Evolutionary conservation across 768 basidiomycete species (phyloP).

Genomic region (Mycena haematopus): DNA sequence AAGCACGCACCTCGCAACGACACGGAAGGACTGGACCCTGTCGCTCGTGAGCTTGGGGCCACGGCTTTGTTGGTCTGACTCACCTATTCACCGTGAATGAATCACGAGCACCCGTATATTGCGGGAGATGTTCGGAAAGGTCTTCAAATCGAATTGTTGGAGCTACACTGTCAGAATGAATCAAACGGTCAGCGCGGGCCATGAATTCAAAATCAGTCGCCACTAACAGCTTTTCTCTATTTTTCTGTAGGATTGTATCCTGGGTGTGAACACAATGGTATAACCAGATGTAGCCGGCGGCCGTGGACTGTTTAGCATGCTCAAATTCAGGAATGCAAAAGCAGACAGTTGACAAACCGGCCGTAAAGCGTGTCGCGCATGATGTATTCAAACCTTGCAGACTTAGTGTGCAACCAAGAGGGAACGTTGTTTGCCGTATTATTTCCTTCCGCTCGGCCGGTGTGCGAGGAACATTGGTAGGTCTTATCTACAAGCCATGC

Average conservation of each 20-base stretch:
- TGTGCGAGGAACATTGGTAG: slow-evolving; percentile 18
- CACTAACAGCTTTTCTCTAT: slow-evolving; percentile 17
- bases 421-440: slow-evolving; percentile 20
- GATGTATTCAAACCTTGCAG: slow-evolving; percentile 11
- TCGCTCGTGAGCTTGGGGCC: slow-evolving; percentile 2
- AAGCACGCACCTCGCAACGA: slow-evolving; percentile 16
- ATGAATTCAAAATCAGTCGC: background rate
- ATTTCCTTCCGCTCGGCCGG: slow-evolving; percentile 11
- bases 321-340: background rate
- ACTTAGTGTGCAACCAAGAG: slow-evolving; percentile 14
- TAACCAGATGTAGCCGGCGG: slow-evolving; percentile 13
- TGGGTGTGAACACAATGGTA: background rate
- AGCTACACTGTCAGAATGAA: slow-evolving; percentile 12
- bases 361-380: slow-evolving; percentile 9
- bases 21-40: slow-evolving; percentile 35
- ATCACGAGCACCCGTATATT: slow-evolving; percentile 10
- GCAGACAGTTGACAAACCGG: slow-evolving; percentile 6
- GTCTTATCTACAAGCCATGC: slow-evolving; percentile 16
- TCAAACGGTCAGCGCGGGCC: background rate
- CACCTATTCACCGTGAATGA: slow-evolving; percentile 20
- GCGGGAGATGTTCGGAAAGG: slow-evolving; percentile 21
- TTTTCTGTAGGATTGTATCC: slow-evolving; percentile 17
- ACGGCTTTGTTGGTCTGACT: background rate
- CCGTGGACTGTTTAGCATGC: slow-evolving; percentile 8
- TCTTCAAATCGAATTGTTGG: slow-evolving; percentile 16